A percentile compares a stretch with the other conserved stretches of the same genome.
Evolutionary conservation across 2,329 filamentous ascomycete species (phyloP).

Genomic region (Sclerotinia glacialis): DNA sequence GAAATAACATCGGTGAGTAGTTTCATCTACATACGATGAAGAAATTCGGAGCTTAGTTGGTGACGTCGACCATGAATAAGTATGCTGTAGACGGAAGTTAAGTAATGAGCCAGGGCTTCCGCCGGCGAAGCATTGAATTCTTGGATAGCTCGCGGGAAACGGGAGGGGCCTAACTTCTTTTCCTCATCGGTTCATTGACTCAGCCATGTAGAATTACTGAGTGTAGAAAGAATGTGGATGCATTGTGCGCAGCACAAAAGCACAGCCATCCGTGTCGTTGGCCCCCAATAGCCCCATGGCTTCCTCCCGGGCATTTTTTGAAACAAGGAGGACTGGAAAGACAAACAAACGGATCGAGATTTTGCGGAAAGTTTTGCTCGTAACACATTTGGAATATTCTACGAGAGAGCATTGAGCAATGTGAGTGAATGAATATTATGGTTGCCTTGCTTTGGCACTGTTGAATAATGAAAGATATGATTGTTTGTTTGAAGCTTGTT

Average conservation of each 20-base stretch:
- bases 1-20: conserved; percentile 10
- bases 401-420: not conserved
- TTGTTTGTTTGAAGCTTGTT: not conserved
- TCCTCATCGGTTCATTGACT: not conserved
- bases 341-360: conserved; percentile 8
- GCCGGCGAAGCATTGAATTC: not conserved
- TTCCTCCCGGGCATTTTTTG: conserved; percentile 5
- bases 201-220: not conserved
- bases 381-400: not conserved
- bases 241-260: conserved; percentile 1
- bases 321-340: not conserved
- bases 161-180: not conserved
- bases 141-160: not conserved
- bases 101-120: not conserved
- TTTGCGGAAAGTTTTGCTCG: not conserved
- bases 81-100: not conserved
- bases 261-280: not conserved
- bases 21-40: not conserved
- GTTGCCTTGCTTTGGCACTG: not conserved
- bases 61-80: not conserved
- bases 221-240: conserved; percentile 12
- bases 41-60: not conserved
- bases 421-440: not conserved
- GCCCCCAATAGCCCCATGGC: not conserved
- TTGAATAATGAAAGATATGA: not conserved